Evolutionary conservation across 768 basidiomycete species (phyloP), one percentile per base, ranked within the genome.

Genomic region (Rickenella mellea): DNA sequence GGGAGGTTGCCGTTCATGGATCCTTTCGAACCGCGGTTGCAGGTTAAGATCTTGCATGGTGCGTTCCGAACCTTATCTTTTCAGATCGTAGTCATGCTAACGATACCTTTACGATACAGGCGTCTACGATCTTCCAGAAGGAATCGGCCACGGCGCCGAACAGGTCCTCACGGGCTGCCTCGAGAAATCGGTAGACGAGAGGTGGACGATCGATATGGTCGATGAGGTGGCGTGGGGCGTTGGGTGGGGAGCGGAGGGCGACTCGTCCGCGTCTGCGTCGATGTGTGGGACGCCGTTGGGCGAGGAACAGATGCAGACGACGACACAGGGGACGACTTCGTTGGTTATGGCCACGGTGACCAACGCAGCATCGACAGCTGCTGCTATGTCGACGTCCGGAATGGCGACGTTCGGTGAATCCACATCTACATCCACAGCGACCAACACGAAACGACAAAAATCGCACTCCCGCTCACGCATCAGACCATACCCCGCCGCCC

Each of bases 31-130:
- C 92, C 91, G 1, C 68, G 94, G 26, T 60, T 98, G 44, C 83
- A 89, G 40, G 82, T 90, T 75, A 93, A 93, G 62, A 94, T 99
- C 45, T 56, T 94, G 6, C 78, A 81, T 40, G 90, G 93, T 74
- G 62, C 57, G 55, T 70, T 56, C 60, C 62, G 61, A 27, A 30
- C 1, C 15, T 20, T 41, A 12, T 24, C 19, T 39, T 38, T 32
- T 45, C 20, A 27, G 48, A 49, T 33, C 41, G 31, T 10, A 31
- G 58, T 27, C 41, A 43, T 48, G 45, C 48, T 25, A 47, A 39
- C 42, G 27, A 48, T 38, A 26, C 29, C 33, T 41, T 29, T 40
- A 24, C 29, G 48, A 24, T 32, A 19, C 51, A 89, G 86, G 83
- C 48, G 71, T 62, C 2, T 88, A 75, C 52, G 71, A 75, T 3